These are phyloP conservation scores for Mortierella sp. DNA, from an alignment of 371 early-diverging fungal genomes.

Conservation along the genomic window DNA sequence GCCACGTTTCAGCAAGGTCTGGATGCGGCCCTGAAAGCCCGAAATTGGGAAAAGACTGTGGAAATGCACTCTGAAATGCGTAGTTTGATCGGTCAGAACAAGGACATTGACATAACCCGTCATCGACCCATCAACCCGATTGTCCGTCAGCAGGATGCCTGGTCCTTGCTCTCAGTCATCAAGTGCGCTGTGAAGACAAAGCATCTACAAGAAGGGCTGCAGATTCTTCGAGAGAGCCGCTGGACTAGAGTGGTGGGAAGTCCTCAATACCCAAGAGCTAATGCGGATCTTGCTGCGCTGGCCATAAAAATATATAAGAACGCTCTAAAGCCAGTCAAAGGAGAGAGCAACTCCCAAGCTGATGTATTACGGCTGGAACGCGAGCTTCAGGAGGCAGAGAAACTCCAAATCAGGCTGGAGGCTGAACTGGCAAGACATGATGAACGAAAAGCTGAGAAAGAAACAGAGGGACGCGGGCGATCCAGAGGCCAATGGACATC, in stretches of 20 bases:
- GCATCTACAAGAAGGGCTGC: slow-evolving; percentile 24
- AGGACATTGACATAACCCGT: not conserved
- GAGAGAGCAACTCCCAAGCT: slow-evolving; percentile 37
- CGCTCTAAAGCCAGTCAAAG: slow-evolving; percentile 32
- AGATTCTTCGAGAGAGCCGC: slow-evolving; percentile 20
- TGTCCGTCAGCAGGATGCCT: slow-evolving; percentile 30
- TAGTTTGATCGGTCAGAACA: slow-evolving; percentile 15
- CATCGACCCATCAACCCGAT: slow-evolving; percentile 18
- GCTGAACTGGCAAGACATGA: not conserved
- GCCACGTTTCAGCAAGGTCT: slow-evolving; percentile 42
- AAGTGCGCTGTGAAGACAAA: slow-evolving; percentile 46
- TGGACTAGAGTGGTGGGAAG: slow-evolving; percentile 28
- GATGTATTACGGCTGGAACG: slow-evolving; percentile 1
- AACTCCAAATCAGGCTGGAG: not conserved
- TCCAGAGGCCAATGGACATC: no score
- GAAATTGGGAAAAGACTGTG: slow-evolving; percentile 38
- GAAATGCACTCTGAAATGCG: slow-evolving; percentile 37
- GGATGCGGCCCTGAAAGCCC: slow-evolving; percentile 23
- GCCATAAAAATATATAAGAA: slow-evolving; percentile 26
- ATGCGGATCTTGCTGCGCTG: slow-evolving; percentile 27
- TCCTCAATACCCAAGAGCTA: slow-evolving; percentile 34
- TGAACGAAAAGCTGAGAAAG: not conserved
- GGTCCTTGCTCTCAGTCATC: slow-evolving; percentile 28
- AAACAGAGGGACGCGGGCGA: not conserved
- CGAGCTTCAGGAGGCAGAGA: slow-evolving; percentile 5